phyloP scores from a whole-genome alignment of 306 rosid species.

The Hylodesmum podocarpum region DNA sequence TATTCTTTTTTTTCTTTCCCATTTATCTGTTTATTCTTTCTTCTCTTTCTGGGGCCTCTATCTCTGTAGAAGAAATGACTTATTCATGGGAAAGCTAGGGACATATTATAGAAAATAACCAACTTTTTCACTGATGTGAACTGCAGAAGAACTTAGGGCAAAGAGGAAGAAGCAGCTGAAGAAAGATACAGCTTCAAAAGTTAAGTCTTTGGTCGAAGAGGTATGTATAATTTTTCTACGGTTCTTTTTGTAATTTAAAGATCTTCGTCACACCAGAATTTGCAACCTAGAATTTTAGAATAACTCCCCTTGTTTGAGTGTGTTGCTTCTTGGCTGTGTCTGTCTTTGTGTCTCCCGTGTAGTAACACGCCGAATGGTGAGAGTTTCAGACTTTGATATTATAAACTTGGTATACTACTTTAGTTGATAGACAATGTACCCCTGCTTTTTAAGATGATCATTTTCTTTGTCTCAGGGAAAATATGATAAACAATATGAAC shows the following conservation, averaged over 20 bases:
- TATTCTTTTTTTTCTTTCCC: neutral
- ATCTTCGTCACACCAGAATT: neutral
- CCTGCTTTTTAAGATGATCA: constrained; percentile 9
- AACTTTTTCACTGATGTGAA: constrained; percentile 33
- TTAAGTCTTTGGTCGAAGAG: constrained; percentile 95
- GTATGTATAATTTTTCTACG: constrained; percentile 43
- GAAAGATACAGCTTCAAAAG: constrained; percentile 96
- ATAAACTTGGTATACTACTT: neutral
- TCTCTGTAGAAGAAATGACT: neutral
- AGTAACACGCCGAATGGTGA: constrained; percentile 4
- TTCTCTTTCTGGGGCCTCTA: neutral
- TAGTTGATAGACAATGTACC: neutral
- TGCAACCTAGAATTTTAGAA: constrained; percentile 22
- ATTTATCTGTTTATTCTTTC: neutral
- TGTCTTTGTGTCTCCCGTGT: constrained; percentile 7
- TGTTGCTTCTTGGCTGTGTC: neutral
- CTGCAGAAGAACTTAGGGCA: constrained; percentile 90
- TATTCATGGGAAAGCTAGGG: constrained; percentile 8
- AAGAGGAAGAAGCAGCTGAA: constrained; percentile 92
- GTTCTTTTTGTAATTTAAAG: neutral
- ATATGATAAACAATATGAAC: constrained; percentile 83
- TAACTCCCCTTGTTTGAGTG: neutral
- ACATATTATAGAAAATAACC: constrained; percentile 28
- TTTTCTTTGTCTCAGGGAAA: constrained; percentile 63
- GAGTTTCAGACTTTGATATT: constrained; percentile 1